These are phyloP conservation scores for Boletus rufocinnamomeus DNA, from an alignment of 768 basidiomycete genomes.

Conservation along the genomic window DNA sequence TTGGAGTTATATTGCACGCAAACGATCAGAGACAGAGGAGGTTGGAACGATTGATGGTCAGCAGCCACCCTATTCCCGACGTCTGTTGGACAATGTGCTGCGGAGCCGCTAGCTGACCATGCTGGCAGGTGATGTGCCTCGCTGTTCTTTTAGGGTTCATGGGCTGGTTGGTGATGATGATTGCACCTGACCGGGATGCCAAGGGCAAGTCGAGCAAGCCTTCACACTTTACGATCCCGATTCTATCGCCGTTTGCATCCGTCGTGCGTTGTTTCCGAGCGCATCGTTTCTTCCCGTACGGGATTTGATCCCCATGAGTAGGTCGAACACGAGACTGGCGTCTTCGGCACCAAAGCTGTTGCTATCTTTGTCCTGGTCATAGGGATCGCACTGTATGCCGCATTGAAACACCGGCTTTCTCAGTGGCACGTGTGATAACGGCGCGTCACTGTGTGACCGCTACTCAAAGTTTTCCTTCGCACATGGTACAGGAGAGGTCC, in stretches of 20 bases:
- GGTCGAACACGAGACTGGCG: conserved; percentile 77
- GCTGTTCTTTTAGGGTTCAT: conserved; percentile 25
- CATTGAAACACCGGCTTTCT: conserved; percentile 44
- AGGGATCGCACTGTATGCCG: conserved; percentile 44
- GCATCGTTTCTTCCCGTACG: background rate
- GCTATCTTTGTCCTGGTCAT: conserved; percentile 41
- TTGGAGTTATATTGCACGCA: conserved; percentile 39
- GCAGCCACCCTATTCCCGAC: conserved; percentile 20
- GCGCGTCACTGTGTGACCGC: background rate
- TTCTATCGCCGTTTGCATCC: conserved; percentile 76
- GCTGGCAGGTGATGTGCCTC: conserved; percentile 23
- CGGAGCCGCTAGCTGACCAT: conserved; percentile 15
- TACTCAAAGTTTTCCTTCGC: background rate
- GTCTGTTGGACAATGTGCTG: background rate
- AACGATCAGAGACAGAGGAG: conserved; percentile 50
- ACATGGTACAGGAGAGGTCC: background rate
- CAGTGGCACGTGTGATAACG: conserved; percentile 17
- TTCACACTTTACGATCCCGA: conserved; percentile 75
- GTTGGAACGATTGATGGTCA: conserved; percentile 56
- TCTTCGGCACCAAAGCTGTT: conserved; percentile 52
- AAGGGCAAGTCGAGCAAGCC: conserved; percentile 26
- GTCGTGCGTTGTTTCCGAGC: conserved; percentile 51
- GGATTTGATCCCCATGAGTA: conserved; percentile 28
- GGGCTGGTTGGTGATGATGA: conserved; percentile 22
- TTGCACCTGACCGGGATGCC: conserved; percentile 16